phyloP scores from a whole-genome alignment of 2,329 filamentous ascomycete species.

The Reticulascus tulasneorum region DNA sequence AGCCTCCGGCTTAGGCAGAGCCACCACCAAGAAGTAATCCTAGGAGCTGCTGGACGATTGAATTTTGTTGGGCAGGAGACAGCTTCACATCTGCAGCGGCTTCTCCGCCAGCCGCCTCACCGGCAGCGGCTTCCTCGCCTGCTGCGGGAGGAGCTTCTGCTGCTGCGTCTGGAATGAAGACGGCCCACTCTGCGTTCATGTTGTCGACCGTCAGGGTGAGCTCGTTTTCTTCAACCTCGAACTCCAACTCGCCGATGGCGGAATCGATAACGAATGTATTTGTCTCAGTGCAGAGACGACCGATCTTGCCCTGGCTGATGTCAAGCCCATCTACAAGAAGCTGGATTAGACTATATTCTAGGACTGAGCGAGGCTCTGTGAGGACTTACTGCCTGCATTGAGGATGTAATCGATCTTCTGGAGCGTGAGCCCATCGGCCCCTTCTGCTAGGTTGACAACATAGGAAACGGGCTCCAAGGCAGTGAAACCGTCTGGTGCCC shows the following conservation, averaged over 20 bases:
- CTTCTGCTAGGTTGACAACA: constrained; percentile 27
- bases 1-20: no score
- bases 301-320: constrained; percentile 30
- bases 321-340: constrained; percentile 23
- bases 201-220: constrained; percentile 24
- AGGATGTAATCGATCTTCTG: constrained; percentile 37
- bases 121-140: no score
- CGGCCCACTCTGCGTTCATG: constrained; percentile 27
- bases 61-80: no score
- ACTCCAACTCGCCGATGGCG: constrained; percentile 34
- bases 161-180: constrained; percentile 26
- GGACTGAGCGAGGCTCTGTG: neutral
- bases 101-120: no score
- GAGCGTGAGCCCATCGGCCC: constrained; percentile 26
- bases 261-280: constrained; percentile 31
- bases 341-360: neutral
- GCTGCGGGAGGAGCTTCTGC: no score
- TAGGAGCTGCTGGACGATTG: no score
- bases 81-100: no score
- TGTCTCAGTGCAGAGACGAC: constrained; percentile 28
- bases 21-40: no score
- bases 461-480: constrained; percentile 33
- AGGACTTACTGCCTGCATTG: constrained; percentile 27
- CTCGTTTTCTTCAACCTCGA: constrained; percentile 38
- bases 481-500: constrained; percentile 30